phyloP scores from a whole-genome alignment of 148 eudicot species.

The Dysphania ambrosioides region DNA sequence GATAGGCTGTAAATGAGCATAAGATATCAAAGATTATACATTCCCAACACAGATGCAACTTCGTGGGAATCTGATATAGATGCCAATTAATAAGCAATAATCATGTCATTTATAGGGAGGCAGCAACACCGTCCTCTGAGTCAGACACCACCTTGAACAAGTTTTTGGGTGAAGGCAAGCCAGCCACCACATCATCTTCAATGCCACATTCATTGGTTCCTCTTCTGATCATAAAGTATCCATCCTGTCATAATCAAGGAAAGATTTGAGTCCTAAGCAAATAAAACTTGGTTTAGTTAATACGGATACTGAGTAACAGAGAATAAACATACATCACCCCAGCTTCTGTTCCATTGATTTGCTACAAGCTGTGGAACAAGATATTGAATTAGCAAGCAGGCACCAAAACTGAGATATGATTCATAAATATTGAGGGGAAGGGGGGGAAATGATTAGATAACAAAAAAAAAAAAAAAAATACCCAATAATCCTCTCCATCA shows the following conservation, averaged over 20 bases:
- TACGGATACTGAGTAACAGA: background rate
- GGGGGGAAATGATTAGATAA: background rate
- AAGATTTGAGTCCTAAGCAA: background rate
- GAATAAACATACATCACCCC: conserved; percentile 95
- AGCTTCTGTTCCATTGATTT: conserved; percentile 87
- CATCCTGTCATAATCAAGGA: conserved; percentile 51
- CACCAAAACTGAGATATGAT: background rate
- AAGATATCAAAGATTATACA: background rate
- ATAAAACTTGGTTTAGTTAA: background rate
- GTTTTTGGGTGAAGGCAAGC: conserved; percentile 71
- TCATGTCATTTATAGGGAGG: conserved; percentile 27
- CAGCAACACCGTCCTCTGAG: conserved; percentile 36
- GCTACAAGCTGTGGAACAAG: conserved; percentile 67
- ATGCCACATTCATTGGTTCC: conserved; percentile 91
- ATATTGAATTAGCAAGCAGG: background rate
- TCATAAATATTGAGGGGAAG: background rate
- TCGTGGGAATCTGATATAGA: background rate
- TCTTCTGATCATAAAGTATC: conserved; percentile 84
- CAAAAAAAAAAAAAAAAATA: no score
- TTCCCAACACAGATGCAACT: background rate
- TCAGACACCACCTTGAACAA: conserved; percentile 33
- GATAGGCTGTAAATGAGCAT: background rate
- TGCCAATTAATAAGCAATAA: conserved; percentile 1
- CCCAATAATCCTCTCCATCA: conserved; percentile 94
- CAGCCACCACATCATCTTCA: conserved; percentile 71